phyloP scores from a whole-genome alignment of 2,329 filamentous ascomycete genomes.

The Arthrobotrys iridis region DNA sequence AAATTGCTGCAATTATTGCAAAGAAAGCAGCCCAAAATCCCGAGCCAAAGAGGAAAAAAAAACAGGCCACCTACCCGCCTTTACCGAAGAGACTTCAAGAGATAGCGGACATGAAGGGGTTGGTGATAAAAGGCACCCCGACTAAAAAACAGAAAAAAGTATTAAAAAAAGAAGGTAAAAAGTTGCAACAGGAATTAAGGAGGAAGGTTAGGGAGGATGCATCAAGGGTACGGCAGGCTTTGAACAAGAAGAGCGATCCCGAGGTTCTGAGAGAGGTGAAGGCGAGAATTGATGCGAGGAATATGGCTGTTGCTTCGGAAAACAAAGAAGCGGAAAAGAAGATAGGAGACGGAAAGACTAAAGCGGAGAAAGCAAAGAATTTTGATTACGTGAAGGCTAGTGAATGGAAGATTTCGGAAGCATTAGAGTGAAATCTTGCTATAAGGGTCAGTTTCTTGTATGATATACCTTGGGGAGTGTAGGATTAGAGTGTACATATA shows the following conservation, averaged over 20 bases:
- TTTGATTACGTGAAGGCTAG: not conserved
- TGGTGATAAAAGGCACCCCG: not conserved
- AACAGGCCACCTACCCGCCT: not conserved
- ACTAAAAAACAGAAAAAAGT: conserved; percentile 37
- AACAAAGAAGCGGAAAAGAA: not conserved
- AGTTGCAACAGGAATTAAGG: conserved; percentile 4
- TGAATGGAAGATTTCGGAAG: not conserved
- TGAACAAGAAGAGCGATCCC: conserved; percentile 16
- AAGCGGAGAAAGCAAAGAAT: not conserved
- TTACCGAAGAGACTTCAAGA: not conserved
- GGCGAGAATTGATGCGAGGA: too few species aligned
- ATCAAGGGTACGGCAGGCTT: not conserved
- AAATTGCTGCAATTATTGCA: not conserved
- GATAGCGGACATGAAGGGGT: not conserved
- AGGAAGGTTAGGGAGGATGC: conserved; percentile 36
- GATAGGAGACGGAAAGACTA: not conserved
- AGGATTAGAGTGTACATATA: conserved; percentile 13
- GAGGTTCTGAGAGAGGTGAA: not conserved
- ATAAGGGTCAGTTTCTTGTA: not conserved
- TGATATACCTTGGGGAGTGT: conserved; percentile 12
- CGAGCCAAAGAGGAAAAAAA: not conserved
- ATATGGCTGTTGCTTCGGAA: not conserved
- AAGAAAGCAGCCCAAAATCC: not conserved
- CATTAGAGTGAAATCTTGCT: not conserved
- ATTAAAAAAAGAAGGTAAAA: conserved; percentile 23